Percentiles rank a stretch among this genome's conserved stretches.
phyloP scores from a whole-genome alignment of 345 rosid genomes.

The Mangifera indica region DNA sequence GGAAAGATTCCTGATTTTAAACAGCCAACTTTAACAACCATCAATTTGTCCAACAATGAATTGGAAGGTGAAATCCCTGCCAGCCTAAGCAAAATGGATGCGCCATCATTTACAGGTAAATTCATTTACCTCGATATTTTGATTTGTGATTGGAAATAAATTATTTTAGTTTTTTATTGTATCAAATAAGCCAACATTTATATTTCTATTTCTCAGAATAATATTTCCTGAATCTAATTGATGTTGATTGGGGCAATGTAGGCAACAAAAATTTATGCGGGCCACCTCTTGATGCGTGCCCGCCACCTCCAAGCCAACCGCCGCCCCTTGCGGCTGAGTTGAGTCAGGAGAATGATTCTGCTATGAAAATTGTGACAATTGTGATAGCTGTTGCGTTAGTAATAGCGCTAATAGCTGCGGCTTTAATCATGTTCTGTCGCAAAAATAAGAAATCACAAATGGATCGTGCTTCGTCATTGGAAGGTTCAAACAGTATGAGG shows the following conservation, averaged over 20 bases:
- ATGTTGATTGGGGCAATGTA: slow-evolving; percentile 18
- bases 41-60: slow-evolving; percentile 56
- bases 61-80: slow-evolving; percentile 71
- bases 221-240: background rate
- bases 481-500: slow-evolving; percentile 21
- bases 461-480: slow-evolving; percentile 13
- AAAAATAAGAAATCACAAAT: slow-evolving; percentile 17
- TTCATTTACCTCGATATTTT: no score
- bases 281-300: slow-evolving; percentile 48
- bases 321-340: no score
- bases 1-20: slow-evolving; percentile 58
- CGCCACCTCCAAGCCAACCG: no score
- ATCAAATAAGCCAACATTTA: background rate
- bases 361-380: slow-evolving; percentile 25
- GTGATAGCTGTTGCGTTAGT: slow-evolving; percentile 27
- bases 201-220: background rate
- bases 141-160: no score
- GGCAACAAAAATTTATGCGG: slow-evolving; percentile 66
- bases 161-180: no score
- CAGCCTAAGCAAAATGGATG: slow-evolving; percentile 38
- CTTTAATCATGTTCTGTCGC: slow-evolving; percentile 19
- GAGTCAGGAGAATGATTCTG: slow-evolving; percentile 1
- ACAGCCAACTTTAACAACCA: slow-evolving; percentile 34
- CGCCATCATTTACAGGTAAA: slow-evolving; percentile 59
- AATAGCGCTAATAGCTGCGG: slow-evolving; percentile 26